Evolutionary conservation across 1,284 basidiomycete genomes (phyloP), one percentile per base, ranked within the genome.

Genomic region (Phylloboletellus chloephorus): DNA sequence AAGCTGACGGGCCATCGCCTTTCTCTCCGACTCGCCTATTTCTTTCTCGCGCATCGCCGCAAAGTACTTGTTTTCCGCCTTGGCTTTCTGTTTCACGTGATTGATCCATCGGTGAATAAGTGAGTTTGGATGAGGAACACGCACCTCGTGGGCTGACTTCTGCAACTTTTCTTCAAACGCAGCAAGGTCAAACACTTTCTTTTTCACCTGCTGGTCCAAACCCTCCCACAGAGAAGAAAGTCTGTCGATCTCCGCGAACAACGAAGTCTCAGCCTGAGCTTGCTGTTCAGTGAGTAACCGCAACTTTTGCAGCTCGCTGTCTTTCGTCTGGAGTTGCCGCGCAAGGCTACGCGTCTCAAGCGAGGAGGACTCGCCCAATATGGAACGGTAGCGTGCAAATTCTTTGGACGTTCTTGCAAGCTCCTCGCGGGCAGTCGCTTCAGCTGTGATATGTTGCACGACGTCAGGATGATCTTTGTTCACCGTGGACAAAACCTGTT

Each of bases 41-140:
- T 97, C 93, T 61, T 90, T 93, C 43, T 86, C 81, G 23, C 90
- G 81, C 85, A 95, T 91, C 5, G 86, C 82, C 19, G 88, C 78
- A 61, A 85, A 98, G 64, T 83, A 98, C 66, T 93, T 96, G 71
- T 93, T 96, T 55, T 98, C 94, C 15, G 88, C 82, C 66, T 95
- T 97, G 10, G 90, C 88, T 82, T 79, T 87, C 79, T 86, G 54
- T 32, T n/a, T 30, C 16, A 19, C 4, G 3, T 12, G 20, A 9
- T 22, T 28, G 5, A 5, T 1, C 9, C 36, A 21, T 41, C 22
- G 39, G 28, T 15, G 23, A 28, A 21, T 5, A 3, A 3, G 2
- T 19, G 19, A 24, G n/a, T n/a, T n/a, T n/a, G n/a, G 40, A 12
- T 20, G 7, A n/a, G 15, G 37, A 11, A 34, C 3, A 49, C 72